A percentile compares a stretch with the other conserved stretches of the same genome.
These are phyloP conservation scores for Atalantia buxifolia DNA, from an alignment of 345 rosid genomes.

Conservation along the genomic window DNA sequence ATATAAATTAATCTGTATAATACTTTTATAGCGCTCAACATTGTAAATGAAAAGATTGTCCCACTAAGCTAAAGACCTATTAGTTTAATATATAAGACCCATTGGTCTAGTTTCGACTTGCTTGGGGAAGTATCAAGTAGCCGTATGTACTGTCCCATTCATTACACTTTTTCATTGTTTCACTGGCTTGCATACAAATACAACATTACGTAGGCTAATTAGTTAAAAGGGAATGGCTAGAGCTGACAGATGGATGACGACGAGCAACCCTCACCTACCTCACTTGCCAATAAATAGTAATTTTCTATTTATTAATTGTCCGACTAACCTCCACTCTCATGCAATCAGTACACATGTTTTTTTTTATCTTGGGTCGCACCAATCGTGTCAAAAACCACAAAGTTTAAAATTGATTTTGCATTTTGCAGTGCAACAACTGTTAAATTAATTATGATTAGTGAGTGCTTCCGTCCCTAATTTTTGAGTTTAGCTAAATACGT, in stretches of 20 bases:
- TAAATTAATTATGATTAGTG: not conserved
- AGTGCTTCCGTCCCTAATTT: conserved; percentile 30
- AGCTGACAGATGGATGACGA: conserved; percentile 31
- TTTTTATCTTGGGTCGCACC: not conserved
- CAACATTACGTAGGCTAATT: too few species aligned
- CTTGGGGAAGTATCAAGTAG: too few species aligned
- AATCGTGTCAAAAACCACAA: not conserved
- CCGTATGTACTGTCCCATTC: too few species aligned
- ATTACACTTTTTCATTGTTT: too few species aligned
- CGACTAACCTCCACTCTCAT: not conserved
- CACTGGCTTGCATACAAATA: too few species aligned
- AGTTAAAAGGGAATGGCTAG: not conserved
- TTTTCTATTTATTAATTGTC: not conserved
- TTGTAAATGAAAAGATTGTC: too few species aligned
- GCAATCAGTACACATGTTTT: not conserved
- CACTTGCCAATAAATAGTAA: not conserved
- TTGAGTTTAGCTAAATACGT: not conserved
- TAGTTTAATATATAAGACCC: too few species aligned
- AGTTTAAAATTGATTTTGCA: not conserved
- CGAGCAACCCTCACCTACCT: conserved; percentile 27
- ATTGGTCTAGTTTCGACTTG: too few species aligned
- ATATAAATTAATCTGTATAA: too few species aligned
- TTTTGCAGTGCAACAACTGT: not conserved
- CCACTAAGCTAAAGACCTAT: too few species aligned
- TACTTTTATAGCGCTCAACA: too few species aligned